Evolutionary conservation across 805 yeast species (phyloP).

Genomic region (Metschnikowia baotianmanensis): DNA sequence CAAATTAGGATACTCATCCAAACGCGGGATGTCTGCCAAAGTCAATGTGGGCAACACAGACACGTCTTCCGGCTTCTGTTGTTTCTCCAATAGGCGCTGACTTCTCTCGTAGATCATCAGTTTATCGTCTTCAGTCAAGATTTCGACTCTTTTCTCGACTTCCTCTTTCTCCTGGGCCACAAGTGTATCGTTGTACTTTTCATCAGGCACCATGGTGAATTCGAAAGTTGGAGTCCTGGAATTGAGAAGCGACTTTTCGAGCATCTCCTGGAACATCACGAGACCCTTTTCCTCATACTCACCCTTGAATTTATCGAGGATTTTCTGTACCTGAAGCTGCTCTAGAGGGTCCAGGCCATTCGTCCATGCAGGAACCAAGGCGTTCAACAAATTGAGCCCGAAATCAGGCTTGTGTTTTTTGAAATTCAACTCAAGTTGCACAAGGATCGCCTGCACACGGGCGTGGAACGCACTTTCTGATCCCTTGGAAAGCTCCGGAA

Average conservation of each 20-base stretch:
- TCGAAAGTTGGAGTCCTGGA: conserved; percentile 54
- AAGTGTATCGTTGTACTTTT: conserved; percentile 48
- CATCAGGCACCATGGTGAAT: conserved; percentile 74
- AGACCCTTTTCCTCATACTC: conserved; percentile 54
- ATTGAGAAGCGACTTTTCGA: conserved; percentile 50
- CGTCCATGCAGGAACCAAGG: conserved; percentile 82
- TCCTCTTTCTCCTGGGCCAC: conserved; percentile 56
- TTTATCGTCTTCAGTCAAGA: conserved; percentile 54
- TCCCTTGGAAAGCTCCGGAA: conserved; percentile 30
- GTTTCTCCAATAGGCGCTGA: conserved; percentile 55
- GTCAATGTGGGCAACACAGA: conserved; percentile 78
- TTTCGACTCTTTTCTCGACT: conserved; percentile 41
- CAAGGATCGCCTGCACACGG: conserved; percentile 79
- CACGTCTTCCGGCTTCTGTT: conserved; percentile 67
- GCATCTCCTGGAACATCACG: conserved; percentile 54
- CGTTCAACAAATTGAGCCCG: conserved; percentile 74
- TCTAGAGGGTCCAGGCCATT: conserved; percentile 77
- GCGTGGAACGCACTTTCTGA: conserved; percentile 26
- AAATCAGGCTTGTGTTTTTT: conserved; percentile 88
- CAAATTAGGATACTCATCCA: conserved; percentile 40
- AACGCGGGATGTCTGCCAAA: conserved; percentile 66
- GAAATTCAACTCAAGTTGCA: conserved; percentile 79
- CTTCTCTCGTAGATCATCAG: conserved; percentile 61
- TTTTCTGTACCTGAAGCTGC: conserved; percentile 60
- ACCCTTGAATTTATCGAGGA: conserved; percentile 55